Conservation (phyloP, 2,329 filamentous ascomycete species). For the Talaromyces atroroseus region DNA sequence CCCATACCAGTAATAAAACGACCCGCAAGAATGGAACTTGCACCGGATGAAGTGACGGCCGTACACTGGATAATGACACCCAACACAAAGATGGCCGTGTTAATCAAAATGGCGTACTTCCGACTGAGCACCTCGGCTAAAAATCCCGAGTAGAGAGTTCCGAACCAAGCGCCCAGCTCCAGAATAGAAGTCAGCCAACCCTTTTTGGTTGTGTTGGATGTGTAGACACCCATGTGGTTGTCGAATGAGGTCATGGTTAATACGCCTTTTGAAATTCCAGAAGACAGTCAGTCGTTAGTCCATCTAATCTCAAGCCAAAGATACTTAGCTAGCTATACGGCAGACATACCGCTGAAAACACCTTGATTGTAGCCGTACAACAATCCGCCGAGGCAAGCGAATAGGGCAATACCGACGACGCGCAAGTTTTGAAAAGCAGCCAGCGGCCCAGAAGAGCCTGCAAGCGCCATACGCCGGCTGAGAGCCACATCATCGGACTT, state of each 20-base stretch:
- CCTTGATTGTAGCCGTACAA: constrained; percentile 27
- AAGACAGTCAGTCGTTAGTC: background rate
- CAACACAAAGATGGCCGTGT: constrained; percentile 46
- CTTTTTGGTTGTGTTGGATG: constrained; percentile 20
- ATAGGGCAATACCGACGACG: constrained; percentile 56
- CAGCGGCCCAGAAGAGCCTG: constrained; percentile 48
- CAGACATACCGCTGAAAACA: constrained; percentile 17
- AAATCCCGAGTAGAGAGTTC: constrained; percentile 63
- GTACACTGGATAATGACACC: constrained; percentile 63
- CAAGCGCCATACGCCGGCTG: constrained; percentile 48
- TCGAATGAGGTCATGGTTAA: constrained; percentile 16
- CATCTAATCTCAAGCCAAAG: background rate
- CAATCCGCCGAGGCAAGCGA: constrained; percentile 57
- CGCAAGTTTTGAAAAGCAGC: constrained; percentile 56
- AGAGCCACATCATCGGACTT: constrained; percentile 47
- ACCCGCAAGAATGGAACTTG: constrained; percentile 56
- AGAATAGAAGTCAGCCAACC: constrained; percentile 51
- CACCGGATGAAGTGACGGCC: constrained; percentile 35
- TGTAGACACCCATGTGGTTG: constrained; percentile 21
- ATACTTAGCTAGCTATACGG: background rate
- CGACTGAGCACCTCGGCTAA: constrained; percentile 65
- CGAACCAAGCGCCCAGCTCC: constrained; percentile 73
- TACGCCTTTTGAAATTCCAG: constrained; percentile 12
- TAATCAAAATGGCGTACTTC: constrained; percentile 52
- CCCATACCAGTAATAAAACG: constrained; percentile 58